A percentile compares a stretch with the other conserved stretches of the same genome.
Conservation (phyloP, 345 rosid species). For the Syzygium oleosum region DNA sequence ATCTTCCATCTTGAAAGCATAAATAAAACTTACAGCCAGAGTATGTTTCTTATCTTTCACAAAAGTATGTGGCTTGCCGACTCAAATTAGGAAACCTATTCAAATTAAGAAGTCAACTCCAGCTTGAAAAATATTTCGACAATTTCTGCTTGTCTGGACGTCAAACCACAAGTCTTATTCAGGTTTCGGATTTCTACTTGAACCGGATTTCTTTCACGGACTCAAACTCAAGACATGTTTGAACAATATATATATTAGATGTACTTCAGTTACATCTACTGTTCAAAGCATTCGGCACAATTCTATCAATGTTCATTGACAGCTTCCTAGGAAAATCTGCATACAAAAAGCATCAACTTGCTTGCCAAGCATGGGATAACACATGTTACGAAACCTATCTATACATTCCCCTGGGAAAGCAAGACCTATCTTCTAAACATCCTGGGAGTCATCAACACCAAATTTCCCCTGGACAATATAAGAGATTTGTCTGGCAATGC, state of each 20-base stretch:
- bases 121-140: too few relatives aligned
- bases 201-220: background rate
- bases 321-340: background rate
- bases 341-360: background rate
- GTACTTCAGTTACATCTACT: background rate
- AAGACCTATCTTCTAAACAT: background rate
- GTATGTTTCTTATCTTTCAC: background rate
- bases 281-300: background rate
- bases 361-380: background rate
- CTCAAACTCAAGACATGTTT: background rate
- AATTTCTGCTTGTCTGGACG: background rate
- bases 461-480: background rate
- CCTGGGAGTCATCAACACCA: background rate
- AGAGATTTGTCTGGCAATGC: background rate
- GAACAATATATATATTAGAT: background rate
- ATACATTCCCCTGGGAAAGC: background rate
- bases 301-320: background rate
- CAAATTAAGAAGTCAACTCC: background rate
- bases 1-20: conserved; percentile 16
- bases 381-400: background rate
- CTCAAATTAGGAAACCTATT: background rate
- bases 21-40: conserved; percentile 25
- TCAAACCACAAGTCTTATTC: background rate
- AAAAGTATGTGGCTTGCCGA: background rate
- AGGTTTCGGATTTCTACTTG: background rate